These are phyloP conservation scores for Tolypocladium tropicale DNA, from an alignment of 2,329 filamentous ascomycete genomes.

Conservation along the genomic window DNA sequence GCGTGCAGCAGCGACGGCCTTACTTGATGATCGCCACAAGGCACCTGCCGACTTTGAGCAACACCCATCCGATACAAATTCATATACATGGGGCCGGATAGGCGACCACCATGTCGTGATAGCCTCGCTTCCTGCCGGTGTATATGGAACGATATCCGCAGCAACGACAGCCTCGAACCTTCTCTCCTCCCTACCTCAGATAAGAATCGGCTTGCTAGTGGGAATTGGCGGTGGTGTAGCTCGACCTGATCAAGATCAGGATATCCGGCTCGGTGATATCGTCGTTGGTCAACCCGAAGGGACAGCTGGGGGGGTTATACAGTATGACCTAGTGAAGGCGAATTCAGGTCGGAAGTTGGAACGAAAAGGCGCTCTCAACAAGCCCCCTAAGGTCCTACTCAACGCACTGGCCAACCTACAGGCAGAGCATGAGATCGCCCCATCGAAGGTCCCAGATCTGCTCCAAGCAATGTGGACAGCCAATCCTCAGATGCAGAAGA, in stretches of 20 bases:
- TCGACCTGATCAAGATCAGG: conserved; percentile 17
- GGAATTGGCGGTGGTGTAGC: conserved; percentile 17
- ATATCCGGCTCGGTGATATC: conserved; percentile 19
- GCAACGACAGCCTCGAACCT: conserved; percentile 15
- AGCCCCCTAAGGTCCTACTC: conserved; percentile 6
- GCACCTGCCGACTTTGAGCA: background rate
- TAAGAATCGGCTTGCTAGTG: conserved; percentile 11
- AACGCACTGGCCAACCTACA: no score
- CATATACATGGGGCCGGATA: conserved; percentile 6
- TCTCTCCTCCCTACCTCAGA: conserved; percentile 15
- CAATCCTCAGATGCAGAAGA: no score
- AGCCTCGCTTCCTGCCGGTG: conserved; percentile 1
- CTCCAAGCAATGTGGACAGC: no score
- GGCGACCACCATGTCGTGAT: conserved; percentile 9
- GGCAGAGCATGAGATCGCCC: no score
- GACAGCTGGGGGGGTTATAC: conserved; percentile 6
- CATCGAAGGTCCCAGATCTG: no score
- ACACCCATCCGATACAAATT: no score
- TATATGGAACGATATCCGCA: conserved; percentile 4
- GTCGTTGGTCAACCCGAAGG: conserved; percentile 6
- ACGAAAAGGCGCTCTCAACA: conserved; percentile 4
- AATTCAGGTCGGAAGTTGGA: conserved; percentile 5
- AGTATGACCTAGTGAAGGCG: conserved; percentile 13
- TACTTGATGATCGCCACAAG: conserved; percentile 23
- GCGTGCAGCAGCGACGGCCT: conserved; percentile 21